phyloP scores from a whole-genome alignment of 352 stramenopile species.

The Elongisporangium prolatum region DNA sequence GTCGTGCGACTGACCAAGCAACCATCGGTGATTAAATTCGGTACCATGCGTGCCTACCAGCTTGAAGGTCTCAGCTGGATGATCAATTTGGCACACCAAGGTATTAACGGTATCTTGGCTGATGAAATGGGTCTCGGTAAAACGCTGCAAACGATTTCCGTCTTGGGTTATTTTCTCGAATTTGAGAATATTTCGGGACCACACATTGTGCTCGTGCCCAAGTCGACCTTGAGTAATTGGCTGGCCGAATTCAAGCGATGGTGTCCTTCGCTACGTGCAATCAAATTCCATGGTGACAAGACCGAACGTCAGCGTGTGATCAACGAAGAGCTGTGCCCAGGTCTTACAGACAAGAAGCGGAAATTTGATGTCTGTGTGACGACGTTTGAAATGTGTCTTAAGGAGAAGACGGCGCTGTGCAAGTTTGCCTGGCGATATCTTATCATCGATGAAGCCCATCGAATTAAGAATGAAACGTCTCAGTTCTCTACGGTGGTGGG shows the following conservation, averaged over 20 bases:
- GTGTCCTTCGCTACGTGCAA: slow-evolving; percentile 86
- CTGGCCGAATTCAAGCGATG: slow-evolving; percentile 91
- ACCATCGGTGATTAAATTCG: slow-evolving; percentile 90
- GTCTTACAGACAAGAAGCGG: slow-evolving; percentile 85
- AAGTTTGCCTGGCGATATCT: slow-evolving; percentile 90
- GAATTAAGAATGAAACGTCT: slow-evolving; percentile 87
- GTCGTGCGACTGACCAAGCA: slow-evolving; percentile 91
- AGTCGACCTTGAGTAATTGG: slow-evolving; percentile 94
- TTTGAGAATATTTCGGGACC: slow-evolving; percentile 85
- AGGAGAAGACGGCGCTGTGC: slow-evolving; percentile 84
- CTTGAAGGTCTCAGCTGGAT: slow-evolving; percentile 98
- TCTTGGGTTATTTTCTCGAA: slow-evolving; percentile 80
- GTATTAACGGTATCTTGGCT: slow-evolving; percentile 97
- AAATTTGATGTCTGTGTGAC: slow-evolving; percentile 97
- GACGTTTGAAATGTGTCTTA: slow-evolving; percentile 96
- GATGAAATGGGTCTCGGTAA: slow-evolving; percentile 99
- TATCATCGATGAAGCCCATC: slow-evolving; percentile 85
- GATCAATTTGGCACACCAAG: slow-evolving; percentile 97
- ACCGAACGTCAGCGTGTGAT: slow-evolving; percentile 84
- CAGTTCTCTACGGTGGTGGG: slow-evolving; percentile 83
- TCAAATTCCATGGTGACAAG: slow-evolving; percentile 93
- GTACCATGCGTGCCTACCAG: slow-evolving; percentile 98
- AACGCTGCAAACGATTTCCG: slow-evolving; percentile 92
- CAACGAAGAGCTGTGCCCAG: slow-evolving; percentile 86
- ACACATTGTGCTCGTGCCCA: slow-evolving; percentile 93